Evolutionary conservation across 225 moss, liverwort and hornwort species (phyloP).

Genomic region (Takakia lepidozioides): DNA sequence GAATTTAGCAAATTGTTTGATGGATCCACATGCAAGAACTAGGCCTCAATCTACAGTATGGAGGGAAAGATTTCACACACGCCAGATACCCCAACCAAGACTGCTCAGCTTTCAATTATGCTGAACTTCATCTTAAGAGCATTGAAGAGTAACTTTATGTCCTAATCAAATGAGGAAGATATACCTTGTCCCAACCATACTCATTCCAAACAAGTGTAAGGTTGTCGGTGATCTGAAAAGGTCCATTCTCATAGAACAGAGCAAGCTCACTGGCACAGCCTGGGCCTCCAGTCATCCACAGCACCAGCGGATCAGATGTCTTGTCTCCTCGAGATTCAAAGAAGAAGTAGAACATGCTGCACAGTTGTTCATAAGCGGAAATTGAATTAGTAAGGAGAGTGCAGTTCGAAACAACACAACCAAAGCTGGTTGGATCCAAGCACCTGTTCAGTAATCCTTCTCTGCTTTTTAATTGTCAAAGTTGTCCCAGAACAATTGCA

Average conservation of each 20-base stretch:
- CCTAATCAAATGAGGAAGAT: neutral
- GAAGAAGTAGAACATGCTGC: constrained; percentile 70
- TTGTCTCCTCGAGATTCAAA: constrained; percentile 63
- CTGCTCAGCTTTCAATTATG: neutral
- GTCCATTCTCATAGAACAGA: constrained; percentile 60
- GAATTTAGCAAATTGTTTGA: neutral
- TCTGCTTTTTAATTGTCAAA: neutral
- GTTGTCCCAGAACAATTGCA: too few species aligned
- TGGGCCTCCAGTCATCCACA: constrained; percentile 69
- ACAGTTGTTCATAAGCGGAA: neutral
- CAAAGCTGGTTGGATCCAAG: too few species aligned
- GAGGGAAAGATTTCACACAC: too few species aligned
- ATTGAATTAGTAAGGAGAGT: neutral
- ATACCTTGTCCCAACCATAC: constrained; percentile 64
- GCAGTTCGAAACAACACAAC: too few species aligned
- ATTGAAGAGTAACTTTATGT: neutral
- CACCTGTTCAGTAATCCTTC: too few species aligned
- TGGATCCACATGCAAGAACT: neutral
- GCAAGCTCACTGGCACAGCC: constrained; percentile 65
- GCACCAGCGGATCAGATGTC: constrained; percentile 48
- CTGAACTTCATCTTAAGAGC: neutral
- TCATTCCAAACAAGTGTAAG: constrained; percentile 50
- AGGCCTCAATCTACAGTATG: too few species aligned
- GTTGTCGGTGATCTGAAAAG: constrained; percentile 50
- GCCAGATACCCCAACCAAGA: neutral